Conservation (phyloP, 495 filamentous ascomycete species). For the Talaromyces adpressus region DNA sequence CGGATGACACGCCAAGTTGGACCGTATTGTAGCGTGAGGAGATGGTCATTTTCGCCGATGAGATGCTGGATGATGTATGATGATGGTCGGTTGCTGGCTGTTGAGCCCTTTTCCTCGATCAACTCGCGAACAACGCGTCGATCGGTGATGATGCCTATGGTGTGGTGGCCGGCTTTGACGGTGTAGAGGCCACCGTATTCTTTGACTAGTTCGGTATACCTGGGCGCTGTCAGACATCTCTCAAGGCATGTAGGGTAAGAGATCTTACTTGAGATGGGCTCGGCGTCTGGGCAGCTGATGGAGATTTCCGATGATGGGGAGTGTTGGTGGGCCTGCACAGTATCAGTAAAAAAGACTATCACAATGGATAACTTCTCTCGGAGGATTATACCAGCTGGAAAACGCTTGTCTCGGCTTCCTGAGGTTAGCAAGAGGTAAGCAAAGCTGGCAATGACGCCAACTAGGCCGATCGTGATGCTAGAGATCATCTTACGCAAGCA, state of each 20-base stretch:
- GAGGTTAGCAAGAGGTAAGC: neutral
- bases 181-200: slow-evolving; percentile 18
- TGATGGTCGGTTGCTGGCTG: slow-evolving; percentile 17
- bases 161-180: slow-evolving; percentile 17
- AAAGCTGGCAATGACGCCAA: neutral
- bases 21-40: slow-evolving; percentile 29
- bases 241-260: neutral
- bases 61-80: slow-evolving; percentile 12
- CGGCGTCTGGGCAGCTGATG: slow-evolving; percentile 18
- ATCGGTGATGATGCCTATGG: slow-evolving; percentile 21
- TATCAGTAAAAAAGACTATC: slow-evolving; percentile 14
- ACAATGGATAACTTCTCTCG: neutral
- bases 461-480: neutral
- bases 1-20: slow-evolving; percentile 25
- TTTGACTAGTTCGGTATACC: slow-evolving; percentile 14
- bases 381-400: neutral
- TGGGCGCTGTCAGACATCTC: slow-evolving; percentile 2
- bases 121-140: slow-evolving; percentile 20
- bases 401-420: neutral
- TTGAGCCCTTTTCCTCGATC: slow-evolving; percentile 21
- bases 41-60: slow-evolving; percentile 21
- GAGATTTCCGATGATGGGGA: slow-evolving; percentile 29
- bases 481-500: neutral
- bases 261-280: neutral
- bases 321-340: slow-evolving; percentile 44